Conservation (phyloP, 371 early-diverging fungal species). For the Apophysomyces trapeziformis region DNA sequence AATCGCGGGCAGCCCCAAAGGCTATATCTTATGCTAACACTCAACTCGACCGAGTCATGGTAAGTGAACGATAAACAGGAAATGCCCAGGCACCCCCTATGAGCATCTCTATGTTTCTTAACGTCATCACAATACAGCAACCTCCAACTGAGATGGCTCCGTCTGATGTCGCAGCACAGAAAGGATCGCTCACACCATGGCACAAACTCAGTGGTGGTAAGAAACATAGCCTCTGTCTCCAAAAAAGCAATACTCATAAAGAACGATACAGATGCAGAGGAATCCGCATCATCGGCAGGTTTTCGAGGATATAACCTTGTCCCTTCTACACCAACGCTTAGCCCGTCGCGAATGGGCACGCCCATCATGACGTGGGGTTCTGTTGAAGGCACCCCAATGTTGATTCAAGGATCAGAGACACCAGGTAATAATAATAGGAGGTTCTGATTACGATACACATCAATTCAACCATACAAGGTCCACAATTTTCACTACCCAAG, state of each 20-base stretch:
- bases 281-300: constrained; percentile 39
- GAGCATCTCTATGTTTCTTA: neutral
- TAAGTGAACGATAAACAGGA: neutral
- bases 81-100: neutral
- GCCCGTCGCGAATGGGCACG: constrained; percentile 54
- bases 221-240: neutral
- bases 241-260: neutral
- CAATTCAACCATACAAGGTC: constrained; percentile 23
- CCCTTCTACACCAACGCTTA: constrained; percentile 68
- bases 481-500: constrained; percentile 65
- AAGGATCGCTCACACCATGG: constrained; percentile 40
- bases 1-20: constrained; percentile 54
- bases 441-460: neutral
- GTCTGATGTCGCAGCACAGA: constrained; percentile 30
- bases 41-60: constrained; percentile 31
- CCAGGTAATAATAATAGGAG: constrained; percentile 31
- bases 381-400: constrained; percentile 70
- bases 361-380: constrained; percentile 86
- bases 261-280: neutral
- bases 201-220: constrained; percentile 23
- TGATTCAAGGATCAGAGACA: constrained; percentile 53
- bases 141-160: constrained; percentile 12
- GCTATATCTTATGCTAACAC: constrained; percentile 61
- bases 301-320: constrained; percentile 69
- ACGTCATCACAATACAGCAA: neutral